These are phyloP conservation scores for Fusarium tupiense DNA, from an alignment of 2,329 filamentous ascomycete genomes.

Conservation along the genomic window DNA sequence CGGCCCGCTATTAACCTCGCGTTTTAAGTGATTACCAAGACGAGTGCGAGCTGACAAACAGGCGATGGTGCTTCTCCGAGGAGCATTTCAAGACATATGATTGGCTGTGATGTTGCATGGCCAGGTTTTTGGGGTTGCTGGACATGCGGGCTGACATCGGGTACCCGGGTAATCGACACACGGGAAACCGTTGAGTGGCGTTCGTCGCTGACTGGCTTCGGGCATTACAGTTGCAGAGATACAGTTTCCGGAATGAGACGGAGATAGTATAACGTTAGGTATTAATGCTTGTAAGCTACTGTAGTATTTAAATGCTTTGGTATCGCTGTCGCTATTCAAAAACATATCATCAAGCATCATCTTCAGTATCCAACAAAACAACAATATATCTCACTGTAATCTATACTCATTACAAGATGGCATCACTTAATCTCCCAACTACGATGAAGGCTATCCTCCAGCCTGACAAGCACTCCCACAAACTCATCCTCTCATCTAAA, in stretches of 20 bases:
- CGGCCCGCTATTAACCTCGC: too few relatives aligned
- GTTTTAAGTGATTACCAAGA: neutral
- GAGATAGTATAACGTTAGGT: accelerated
- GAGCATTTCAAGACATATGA: neutral
- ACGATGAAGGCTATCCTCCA: conserved; percentile 31
- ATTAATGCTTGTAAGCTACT: accelerated
- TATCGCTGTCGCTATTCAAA: neutral
- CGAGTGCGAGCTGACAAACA: neutral
- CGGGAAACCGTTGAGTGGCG: neutral
- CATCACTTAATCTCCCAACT: neutral
- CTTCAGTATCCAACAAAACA: neutral
- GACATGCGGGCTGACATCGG: neutral
- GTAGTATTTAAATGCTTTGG: neutral
- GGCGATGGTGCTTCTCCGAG: neutral
- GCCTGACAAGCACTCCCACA: conserved; percentile 23
- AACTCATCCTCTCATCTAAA: conserved; percentile 10
- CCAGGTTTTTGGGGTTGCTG: too few relatives aligned
- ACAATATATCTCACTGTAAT: accelerated
- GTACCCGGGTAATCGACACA: neutral
- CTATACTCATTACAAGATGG: neutral
- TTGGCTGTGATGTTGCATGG: neutral
- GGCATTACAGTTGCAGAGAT: neutral
- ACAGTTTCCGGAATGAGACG: neutral
- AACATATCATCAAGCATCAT: neutral
- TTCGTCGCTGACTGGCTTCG: neutral